These are phyloP conservation scores for Hypericum androsaemum DNA, from an alignment of 345 rosid genomes.

Conservation along the genomic window DNA sequence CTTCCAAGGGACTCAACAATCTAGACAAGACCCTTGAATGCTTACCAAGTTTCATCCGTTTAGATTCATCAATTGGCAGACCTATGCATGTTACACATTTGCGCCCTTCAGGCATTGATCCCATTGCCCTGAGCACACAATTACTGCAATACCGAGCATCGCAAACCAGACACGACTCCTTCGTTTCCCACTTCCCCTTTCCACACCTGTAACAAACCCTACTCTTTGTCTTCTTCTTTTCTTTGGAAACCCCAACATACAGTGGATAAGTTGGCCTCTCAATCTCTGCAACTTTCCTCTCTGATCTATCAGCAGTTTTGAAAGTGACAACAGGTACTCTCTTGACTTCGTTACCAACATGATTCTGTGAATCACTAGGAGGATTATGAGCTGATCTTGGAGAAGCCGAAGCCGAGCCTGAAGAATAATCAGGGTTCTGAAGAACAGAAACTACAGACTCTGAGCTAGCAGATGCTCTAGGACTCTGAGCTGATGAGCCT, in stretches of 20 bases:
- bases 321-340: conserved; percentile 71
- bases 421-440: conserved; percentile 76
- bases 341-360: conserved; percentile 29
- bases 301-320: conserved; percentile 44
- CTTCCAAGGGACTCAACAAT: conserved; percentile 87
- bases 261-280: conserved; percentile 45
- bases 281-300: conserved; percentile 33
- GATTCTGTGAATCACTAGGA: conserved; percentile 26
- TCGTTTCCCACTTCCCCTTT: conserved; percentile 88
- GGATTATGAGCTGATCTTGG: conserved; percentile 47
- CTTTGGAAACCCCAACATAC: conserved; percentile 51
- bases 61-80: conserved; percentile 77
- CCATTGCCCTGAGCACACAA: conserved; percentile 97
- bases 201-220: conserved; percentile 73
- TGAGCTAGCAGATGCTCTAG: conserved; percentile 70
- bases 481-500: conserved; percentile 57
- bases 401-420: conserved; percentile 76
- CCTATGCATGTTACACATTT: conserved; percentile 88
- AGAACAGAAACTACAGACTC: conserved; percentile 93
- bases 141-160: conserved; percentile 83
- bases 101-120: conserved; percentile 99
- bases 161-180: conserved; percentile 90
- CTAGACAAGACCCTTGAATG: conserved; percentile 65
- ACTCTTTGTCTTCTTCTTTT: conserved; percentile 46
- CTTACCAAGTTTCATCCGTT: conserved; percentile 63